phyloP scores from a whole-genome alignment of 225 moss, liverwort and hornwort genomes.

The Takakia lepidozioides region DNA sequence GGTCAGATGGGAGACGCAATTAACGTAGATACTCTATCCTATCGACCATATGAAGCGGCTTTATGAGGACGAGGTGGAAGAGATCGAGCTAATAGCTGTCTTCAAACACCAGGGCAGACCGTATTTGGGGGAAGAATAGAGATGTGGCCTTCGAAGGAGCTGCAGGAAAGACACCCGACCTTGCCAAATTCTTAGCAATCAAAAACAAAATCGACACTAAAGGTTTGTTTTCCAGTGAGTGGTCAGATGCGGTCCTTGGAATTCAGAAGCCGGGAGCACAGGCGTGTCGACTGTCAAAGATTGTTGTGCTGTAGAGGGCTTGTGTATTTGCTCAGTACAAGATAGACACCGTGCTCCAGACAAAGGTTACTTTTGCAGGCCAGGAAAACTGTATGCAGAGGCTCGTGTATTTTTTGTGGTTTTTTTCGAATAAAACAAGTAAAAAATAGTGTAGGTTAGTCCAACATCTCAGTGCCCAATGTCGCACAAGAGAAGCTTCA shows the following conservation, averaged over 20 bases:
- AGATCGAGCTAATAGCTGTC: slow-evolving; percentile 18
- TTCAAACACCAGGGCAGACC: slow-evolving; percentile 13
- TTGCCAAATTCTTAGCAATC: slow-evolving; percentile 8
- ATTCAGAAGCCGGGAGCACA: slow-evolving; percentile 7
- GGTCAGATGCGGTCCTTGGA: slow-evolving; percentile 9
- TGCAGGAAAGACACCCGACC: slow-evolving; percentile 2
- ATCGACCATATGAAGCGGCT: slow-evolving; percentile 6
- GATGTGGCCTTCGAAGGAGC: slow-evolving; percentile 5
- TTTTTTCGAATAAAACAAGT: no score
- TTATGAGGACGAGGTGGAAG: slow-evolving; percentile 11
- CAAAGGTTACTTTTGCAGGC: slow-evolving; percentile 13
- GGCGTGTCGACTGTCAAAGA: slow-evolving; percentile 4
- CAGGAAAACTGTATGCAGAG: slow-evolving; percentile 6
- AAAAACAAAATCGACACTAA: slow-evolving; percentile 9
- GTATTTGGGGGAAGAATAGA: slow-evolving; percentile 20
- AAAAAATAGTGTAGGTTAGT: no score
- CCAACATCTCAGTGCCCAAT: no score
- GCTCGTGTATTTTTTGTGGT: slow-evolving; percentile 26
- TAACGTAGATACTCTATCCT: slow-evolving; percentile 12
- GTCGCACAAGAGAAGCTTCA: no score
- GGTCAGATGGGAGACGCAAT: slow-evolving; percentile 27
- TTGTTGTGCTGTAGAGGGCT: slow-evolving; percentile 16
- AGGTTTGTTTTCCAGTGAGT: slow-evolving; percentile 16
- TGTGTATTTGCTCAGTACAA: slow-evolving; percentile 14
- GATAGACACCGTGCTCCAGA: slow-evolving; percentile 15